Evolutionary conservation across 2,329 filamentous ascomycete species (phyloP).

Genomic region (Lizonia empirigonia): DNA sequence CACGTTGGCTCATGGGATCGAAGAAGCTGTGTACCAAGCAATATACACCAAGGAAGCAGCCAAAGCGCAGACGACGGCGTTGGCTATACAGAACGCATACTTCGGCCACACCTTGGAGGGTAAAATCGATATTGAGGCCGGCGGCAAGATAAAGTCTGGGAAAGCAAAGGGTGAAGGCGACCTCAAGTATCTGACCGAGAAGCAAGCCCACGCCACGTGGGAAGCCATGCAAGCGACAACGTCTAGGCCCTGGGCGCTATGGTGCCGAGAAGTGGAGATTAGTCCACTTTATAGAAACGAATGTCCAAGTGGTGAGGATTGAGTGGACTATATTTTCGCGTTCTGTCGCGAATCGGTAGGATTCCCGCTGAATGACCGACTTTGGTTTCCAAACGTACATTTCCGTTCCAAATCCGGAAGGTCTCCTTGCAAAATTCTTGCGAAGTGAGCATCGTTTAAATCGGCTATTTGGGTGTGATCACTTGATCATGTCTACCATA

Average conservation of each 20-base stretch:
- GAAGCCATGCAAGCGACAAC: conserved; percentile 42
- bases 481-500: not conserved
- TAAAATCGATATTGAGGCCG: conserved; percentile 46
- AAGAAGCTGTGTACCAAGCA: conserved; percentile 54
- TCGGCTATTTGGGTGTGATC: not conserved
- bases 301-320: conserved; percentile 41
- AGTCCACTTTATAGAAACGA: conserved; percentile 50
- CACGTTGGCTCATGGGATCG: conserved; percentile 49
- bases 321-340: conserved; percentile 8
- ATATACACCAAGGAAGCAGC: conserved; percentile 52
- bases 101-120: conserved; percentile 48
- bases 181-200: conserved; percentile 51
- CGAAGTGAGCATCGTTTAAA: not conserved
- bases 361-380: not conserved
- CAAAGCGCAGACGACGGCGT: conserved; percentile 48
- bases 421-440: not conserved
- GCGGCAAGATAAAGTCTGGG: conserved; percentile 50
- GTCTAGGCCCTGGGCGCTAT: conserved; percentile 51
- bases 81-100: conserved; percentile 42
- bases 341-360: not conserved
- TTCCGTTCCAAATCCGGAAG: not conserved
- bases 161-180: conserved; percentile 51
- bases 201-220: conserved; percentile 51
- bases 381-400: not conserved
- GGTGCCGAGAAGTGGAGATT: conserved; percentile 51